Percentiles rank a stretch among this genome's conserved stretches.
Evolutionary conservation across 306 rosid species (phyloP).

Genomic region (Notholithocarpus densiflorus): DNA sequence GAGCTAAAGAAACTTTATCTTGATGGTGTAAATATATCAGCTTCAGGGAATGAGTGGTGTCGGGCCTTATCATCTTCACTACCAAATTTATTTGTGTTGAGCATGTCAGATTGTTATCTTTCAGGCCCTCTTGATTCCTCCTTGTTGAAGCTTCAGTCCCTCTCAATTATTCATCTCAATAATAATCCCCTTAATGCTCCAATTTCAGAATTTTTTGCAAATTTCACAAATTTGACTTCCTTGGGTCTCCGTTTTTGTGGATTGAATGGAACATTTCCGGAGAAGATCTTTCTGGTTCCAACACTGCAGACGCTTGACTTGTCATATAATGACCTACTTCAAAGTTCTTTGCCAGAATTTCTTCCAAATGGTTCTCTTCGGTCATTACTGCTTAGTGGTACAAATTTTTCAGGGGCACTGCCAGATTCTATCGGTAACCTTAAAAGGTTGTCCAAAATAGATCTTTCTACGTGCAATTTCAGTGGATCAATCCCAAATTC

Average conservation of each 20-base stretch:
- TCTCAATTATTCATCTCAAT: neutral
- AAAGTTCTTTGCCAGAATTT: neutral
- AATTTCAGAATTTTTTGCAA: neutral
- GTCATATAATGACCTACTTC: too few species aligned
- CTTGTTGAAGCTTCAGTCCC: neutral
- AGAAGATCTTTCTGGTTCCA: conserved; percentile 18
- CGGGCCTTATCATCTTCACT: neutral
- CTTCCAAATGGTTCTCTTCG: neutral
- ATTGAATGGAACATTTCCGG: neutral
- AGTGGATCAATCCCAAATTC: conserved; percentile 22
- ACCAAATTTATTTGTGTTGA: neutral
- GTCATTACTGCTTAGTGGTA: neutral
- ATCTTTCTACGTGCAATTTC: conserved; percentile 15
- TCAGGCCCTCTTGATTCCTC: neutral
- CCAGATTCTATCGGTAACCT: conserved; percentile 24
- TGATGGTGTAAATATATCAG: neutral
- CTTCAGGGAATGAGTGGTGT: neutral
- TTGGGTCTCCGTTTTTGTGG: neutral
- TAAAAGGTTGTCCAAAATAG: conserved; percentile 11
- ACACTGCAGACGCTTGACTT: neutral
- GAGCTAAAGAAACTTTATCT: conserved; percentile 1
- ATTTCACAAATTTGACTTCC: neutral
- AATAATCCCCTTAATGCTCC: neutral
- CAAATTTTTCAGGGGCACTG: conserved; percentile 19
- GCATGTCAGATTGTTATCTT: neutral